Evolutionary conservation across 176 grass and related monocot genomes (phyloP).

Genomic region (Aegilops longissima): DNA sequence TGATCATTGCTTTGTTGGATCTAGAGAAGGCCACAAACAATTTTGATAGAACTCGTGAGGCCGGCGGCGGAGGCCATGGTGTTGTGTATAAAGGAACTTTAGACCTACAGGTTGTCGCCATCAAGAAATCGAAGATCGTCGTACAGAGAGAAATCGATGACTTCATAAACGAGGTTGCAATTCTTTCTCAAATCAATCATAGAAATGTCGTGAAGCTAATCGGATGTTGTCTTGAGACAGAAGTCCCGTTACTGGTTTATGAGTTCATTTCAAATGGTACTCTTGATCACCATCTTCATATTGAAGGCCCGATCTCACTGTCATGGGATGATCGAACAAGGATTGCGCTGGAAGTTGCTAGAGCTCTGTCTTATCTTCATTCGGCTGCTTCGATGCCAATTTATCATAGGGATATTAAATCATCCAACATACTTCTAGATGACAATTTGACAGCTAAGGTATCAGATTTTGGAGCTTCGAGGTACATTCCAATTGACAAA

Average conservation of each 20-base stretch:
- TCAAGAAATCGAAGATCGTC: too few species aligned
- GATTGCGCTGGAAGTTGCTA: background rate
- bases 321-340: background rate
- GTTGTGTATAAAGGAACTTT: too few species aligned
- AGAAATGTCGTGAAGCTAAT: background rate
- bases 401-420: background rate
- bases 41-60: too few species aligned
- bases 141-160: background rate
- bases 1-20: background rate
- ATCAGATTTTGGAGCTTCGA: background rate
- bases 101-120: too few species aligned
- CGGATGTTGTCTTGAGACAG: slow-evolving; percentile 3
- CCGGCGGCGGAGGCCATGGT: too few species aligned
- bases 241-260: background rate
- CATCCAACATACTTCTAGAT: background rate
- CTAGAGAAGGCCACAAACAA: too few species aligned
- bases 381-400: background rate
- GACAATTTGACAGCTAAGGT: background rate
- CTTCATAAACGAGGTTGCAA: slow-evolving; percentile 31
- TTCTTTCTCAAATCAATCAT: slow-evolving; percentile 17
- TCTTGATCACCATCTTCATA: background rate
- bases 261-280: background rate
- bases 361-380: background rate
- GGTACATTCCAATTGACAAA: background rate
- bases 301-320: background rate